phyloP scores from a whole-genome alignment of 2,329 filamentous ascomycete genomes.

The Hyphodiscus sp. region DNA sequence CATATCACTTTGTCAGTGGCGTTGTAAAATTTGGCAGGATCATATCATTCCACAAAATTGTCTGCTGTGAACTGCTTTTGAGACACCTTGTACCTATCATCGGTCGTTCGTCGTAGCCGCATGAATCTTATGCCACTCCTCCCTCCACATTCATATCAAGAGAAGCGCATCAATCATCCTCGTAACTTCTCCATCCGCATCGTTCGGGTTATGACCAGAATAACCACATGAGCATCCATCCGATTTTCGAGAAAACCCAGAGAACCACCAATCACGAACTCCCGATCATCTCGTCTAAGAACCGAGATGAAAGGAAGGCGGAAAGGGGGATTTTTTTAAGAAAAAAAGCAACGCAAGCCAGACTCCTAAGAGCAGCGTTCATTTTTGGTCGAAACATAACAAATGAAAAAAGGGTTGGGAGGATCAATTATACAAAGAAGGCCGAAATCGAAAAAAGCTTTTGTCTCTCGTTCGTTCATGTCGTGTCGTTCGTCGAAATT shows the following conservation, averaged over 20 bases:
- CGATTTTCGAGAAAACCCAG: background rate
- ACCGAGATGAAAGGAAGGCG: background rate
- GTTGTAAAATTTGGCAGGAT: background rate
- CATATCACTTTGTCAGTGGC: background rate
- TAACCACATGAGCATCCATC: background rate
- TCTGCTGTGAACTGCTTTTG: background rate
- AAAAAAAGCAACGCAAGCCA: constrained; percentile 2
- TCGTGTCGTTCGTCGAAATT: constrained; percentile 21
- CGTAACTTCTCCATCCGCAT: constrained; percentile 4
- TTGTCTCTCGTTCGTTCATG: constrained; percentile 2
- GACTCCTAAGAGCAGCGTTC: constrained; percentile 4
- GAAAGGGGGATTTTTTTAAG: constrained; percentile 2
- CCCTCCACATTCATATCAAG: constrained; percentile 2
- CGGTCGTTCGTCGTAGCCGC: constrained; percentile 2
- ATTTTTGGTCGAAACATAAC: background rate
- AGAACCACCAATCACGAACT: background rate
- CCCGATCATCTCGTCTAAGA: background rate
- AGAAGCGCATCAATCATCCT: constrained; percentile 5
- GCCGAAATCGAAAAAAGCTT: constrained; percentile 10
- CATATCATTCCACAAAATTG: background rate
- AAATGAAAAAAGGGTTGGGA: constrained; percentile 4
- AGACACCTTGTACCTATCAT: background rate
- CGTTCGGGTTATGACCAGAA: background rate
- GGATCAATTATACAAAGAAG: constrained; percentile 25
- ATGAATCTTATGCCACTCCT: constrained; percentile 7